These are phyloP conservation scores for Liriodendron chinense DNA, from an alignment of 164 flowering plant species.

Conservation along the genomic window DNA sequence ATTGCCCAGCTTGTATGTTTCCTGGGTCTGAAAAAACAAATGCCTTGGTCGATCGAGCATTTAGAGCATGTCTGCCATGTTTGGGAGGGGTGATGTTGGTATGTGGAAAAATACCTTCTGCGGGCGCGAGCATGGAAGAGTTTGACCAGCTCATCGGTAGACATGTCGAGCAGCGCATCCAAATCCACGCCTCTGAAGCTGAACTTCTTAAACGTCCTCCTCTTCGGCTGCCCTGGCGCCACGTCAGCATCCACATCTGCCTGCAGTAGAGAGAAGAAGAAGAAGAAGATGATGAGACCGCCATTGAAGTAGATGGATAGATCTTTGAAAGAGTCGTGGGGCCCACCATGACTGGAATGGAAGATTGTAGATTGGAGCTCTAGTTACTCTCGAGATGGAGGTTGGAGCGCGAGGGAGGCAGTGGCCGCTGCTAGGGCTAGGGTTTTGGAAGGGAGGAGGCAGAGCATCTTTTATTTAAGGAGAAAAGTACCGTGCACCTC, in stretches of 20 bases:
- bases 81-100: not conserved
- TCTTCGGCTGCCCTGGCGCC: slow-evolving; percentile 41
- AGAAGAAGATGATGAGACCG: not conserved
- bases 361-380: not conserved
- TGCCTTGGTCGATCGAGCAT: no score
- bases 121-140: slow-evolving; percentile 67
- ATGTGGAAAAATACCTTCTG: slow-evolving; percentile 17
- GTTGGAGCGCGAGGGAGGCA: not conserved
- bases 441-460: not conserved
- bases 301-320: not conserved
- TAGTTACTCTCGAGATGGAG: not conserved
- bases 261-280: not conserved
- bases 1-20: no score
- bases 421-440: not conserved
- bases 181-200: slow-evolving; percentile 68
- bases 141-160: slow-evolving; percentile 72
- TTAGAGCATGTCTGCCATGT: no score
- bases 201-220: slow-evolving; percentile 84
- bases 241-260: slow-evolving; percentile 40
- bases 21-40: no score
- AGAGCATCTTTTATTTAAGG: not conserved
- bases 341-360: slow-evolving; percentile 1
- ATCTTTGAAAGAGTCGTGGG: not conserved
- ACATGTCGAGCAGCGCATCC: slow-evolving; percentile 71
- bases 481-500: not conserved